Evolutionary conservation across 768 basidiomycete genomes (phyloP).

Genomic region (Mycena indigotica): DNA sequence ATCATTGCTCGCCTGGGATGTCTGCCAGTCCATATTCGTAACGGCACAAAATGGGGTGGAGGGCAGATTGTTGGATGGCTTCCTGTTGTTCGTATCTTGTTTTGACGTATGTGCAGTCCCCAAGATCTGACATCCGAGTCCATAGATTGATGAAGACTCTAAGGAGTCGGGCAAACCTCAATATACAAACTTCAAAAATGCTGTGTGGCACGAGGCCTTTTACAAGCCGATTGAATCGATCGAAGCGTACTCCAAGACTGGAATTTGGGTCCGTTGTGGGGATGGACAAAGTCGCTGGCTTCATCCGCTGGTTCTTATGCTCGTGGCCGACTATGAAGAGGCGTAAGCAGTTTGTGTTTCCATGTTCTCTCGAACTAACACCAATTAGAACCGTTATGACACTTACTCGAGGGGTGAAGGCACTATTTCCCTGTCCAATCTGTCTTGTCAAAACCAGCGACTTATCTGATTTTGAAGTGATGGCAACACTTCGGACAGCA

Average conservation of each 20-base stretch:
- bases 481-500: conserved; percentile 20
- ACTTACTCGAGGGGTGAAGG: conserved; percentile 32
- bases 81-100: conserved; percentile 31
- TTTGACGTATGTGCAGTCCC: neutral
- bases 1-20: conserved; percentile 37
- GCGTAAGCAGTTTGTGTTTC: conserved; percentile 35
- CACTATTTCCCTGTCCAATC: conserved; percentile 38
- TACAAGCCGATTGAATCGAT: conserved; percentile 23
- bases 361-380: neutral
- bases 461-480: conserved; percentile 24
- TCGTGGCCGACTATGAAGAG: conserved; percentile 49
- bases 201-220: conserved; percentile 33
- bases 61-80: conserved; percentile 41
- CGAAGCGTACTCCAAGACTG: conserved; percentile 7
- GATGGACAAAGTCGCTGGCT: conserved; percentile 30
- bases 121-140: neutral
- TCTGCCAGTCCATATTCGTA: conserved; percentile 34
- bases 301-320: conserved; percentile 40
- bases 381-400: conserved; percentile 40
- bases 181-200: conserved; percentile 26
- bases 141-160: conserved; percentile 26
- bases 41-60: conserved; percentile 37
- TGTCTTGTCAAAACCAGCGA: conserved; percentile 36
- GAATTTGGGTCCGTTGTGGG: conserved; percentile 26
- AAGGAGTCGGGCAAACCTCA: conserved; percentile 25